These are phyloP conservation scores for Populus deltoides DNA, from an alignment of 345 rosid species.

Conservation along the genomic window DNA sequence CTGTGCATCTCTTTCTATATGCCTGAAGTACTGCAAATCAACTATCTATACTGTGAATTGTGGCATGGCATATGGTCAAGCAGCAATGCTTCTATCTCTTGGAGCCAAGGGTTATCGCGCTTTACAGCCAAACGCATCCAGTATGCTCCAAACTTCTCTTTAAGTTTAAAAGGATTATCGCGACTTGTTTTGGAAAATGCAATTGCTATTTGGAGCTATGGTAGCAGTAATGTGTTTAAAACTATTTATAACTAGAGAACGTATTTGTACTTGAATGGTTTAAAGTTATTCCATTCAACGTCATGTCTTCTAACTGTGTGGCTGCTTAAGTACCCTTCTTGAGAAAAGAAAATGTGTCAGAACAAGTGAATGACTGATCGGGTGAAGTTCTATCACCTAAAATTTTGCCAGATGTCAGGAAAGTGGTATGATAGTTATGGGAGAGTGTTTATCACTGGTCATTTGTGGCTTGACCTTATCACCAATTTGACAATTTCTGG, in stretches of 20 bases:
- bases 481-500: not conserved
- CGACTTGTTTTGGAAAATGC: constrained; percentile 6
- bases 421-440: not conserved
- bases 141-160: constrained; percentile 42
- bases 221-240: not conserved
- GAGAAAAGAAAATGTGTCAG: not conserved
- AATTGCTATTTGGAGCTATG: not conserved
- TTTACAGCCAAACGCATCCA: constrained; percentile 64
- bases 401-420: not conserved
- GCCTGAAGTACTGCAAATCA: constrained; percentile 59
- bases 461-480: not conserved
- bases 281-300: not conserved
- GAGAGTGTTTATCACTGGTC: not conserved
- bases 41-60: constrained; percentile 70
- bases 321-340: not conserved
- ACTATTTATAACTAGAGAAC: not conserved
- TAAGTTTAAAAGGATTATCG: not conserved
- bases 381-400: not conserved
- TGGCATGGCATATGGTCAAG: constrained; percentile 92
- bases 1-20: constrained; percentile 9
- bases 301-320: not conserved
- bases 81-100: constrained; percentile 83
- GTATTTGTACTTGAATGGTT: not conserved
- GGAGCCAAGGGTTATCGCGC: constrained; percentile 81
- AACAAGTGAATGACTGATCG: not conserved